phyloP scores from a whole-genome alignment of 169 alveolate species.

The Plasmodium gaboni region DNA sequence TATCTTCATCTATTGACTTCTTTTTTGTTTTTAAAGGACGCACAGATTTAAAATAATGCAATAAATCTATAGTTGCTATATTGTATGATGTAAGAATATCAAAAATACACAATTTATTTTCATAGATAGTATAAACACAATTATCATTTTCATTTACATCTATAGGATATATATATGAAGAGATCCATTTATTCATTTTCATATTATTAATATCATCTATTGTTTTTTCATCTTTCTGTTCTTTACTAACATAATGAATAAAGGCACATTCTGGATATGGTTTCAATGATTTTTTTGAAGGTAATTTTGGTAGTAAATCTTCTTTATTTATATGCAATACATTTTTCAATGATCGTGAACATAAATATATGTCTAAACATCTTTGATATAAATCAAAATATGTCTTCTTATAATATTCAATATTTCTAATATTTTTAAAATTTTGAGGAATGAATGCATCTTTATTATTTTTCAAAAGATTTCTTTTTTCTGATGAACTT shows the following conservation, averaged over 20 bases:
- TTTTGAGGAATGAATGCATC: constrained; percentile 49
- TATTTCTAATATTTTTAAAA: constrained; percentile 47
- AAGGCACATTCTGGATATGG: constrained; percentile 64
- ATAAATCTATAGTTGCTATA: constrained; percentile 42
- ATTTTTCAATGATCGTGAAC: constrained; percentile 55
- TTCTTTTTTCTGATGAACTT: constrained; percentile 27
- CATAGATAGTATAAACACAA: constrained; percentile 23
- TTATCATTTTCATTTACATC: constrained; percentile 58
- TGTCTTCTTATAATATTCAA: constrained; percentile 59
- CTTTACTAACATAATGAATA: constrained; percentile 36
- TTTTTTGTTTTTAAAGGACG: not conserved
- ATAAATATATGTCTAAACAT: constrained; percentile 66
- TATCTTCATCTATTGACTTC: not conserved
- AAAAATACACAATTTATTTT: constrained; percentile 29
- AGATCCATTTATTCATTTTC: not conserved
- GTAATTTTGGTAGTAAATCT: constrained; percentile 68
- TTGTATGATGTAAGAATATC: constrained; percentile 68
- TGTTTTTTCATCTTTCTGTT: not conserved
- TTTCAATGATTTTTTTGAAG: constrained; percentile 37
- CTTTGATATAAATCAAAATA: constrained; percentile 74
- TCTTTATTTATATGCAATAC: constrained; percentile 71
- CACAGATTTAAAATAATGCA: not conserved
- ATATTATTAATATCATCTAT: not conserved
- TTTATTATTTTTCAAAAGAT: constrained; percentile 47
- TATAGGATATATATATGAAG: constrained; percentile 2